Conservation (phyloP, 768 basidiomycete genomes). For the Lactifluus rugatus region DNA sequence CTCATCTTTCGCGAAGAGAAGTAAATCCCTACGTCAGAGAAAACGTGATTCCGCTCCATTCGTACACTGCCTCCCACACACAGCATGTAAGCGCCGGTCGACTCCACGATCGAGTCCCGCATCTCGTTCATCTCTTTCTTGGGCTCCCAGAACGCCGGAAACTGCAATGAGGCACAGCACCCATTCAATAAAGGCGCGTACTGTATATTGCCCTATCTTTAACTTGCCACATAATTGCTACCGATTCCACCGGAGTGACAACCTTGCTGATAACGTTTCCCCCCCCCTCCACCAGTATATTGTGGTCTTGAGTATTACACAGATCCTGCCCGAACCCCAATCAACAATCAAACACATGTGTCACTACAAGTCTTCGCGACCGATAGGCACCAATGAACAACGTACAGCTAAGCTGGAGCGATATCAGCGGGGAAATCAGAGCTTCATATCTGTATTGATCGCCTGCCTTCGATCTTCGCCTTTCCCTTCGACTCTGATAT, state of each 20-base stretch:
- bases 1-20: neutral
- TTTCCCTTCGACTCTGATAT: neutral
- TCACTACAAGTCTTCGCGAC: neutral
- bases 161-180: neutral
- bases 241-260: neutral
- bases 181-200: neutral
- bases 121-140: neutral
- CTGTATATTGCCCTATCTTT: neutral
- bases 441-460: neutral
- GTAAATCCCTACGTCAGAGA: neutral
- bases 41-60: neutral
- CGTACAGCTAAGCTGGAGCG: no score
- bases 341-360: neutral
- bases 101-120: neutral
- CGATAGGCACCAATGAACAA: neutral
- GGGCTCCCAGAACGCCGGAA: neutral
- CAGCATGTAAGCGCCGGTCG: neutral
- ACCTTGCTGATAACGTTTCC: neutral
- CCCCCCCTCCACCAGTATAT: neutral
- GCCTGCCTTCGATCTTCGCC: neutral
- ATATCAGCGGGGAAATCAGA: neutral
- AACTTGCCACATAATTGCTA: neutral
- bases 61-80: neutral
- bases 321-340: neutral
- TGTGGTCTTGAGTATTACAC: neutral